Evolutionary conservation across 768 basidiomycete species (phyloP).

Genomic region (Boletus speciosus): DNA sequence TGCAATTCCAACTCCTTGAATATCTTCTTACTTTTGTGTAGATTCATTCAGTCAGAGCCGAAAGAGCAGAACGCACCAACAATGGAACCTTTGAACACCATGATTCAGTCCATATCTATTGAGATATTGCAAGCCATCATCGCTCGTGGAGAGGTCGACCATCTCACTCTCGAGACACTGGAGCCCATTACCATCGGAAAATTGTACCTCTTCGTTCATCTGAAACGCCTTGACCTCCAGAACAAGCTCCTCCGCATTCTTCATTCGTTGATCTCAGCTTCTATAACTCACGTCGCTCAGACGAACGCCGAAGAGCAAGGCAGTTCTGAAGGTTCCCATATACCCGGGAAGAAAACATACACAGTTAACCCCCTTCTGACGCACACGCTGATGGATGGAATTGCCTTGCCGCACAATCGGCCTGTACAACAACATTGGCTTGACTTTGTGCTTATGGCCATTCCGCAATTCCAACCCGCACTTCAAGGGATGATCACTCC

Average conservation of each 20-base stretch:
- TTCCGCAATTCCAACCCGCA: conserved; percentile 78
- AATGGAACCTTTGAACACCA: conserved; percentile 60
- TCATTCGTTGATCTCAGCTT: conserved; percentile 77
- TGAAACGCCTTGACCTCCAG: conserved; percentile 74
- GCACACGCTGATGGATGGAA: conserved; percentile 78
- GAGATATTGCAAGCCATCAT: conserved; percentile 83
- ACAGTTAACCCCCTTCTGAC: conserved; percentile 69
- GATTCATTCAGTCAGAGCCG: conserved; percentile 79
- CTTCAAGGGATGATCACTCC: conserved; percentile 66
- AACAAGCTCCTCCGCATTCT: conserved; percentile 91
- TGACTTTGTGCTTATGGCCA: conserved; percentile 89
- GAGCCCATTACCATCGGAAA: conserved; percentile 72
- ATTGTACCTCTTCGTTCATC: conserved; percentile 71
- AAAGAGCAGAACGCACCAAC: conserved; percentile 40
- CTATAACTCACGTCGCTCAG: conserved; percentile 36
- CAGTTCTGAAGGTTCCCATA: conserved; percentile 34
- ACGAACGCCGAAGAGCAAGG: conserved; percentile 33
- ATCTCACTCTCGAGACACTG: conserved; percentile 53
- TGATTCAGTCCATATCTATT: conserved; percentile 69
- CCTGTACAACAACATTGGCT: conserved; percentile 93
- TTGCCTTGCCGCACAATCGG: conserved; percentile 64
- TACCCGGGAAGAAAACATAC: conserved; percentile 35
- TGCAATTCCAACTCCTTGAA: background rate
- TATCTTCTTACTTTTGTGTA: conserved; percentile 28
- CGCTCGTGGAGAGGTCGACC: conserved; percentile 76